phyloP scores from a whole-genome alignment of 176 grass and related monocot genomes.

The Triticum urartu region DNA sequence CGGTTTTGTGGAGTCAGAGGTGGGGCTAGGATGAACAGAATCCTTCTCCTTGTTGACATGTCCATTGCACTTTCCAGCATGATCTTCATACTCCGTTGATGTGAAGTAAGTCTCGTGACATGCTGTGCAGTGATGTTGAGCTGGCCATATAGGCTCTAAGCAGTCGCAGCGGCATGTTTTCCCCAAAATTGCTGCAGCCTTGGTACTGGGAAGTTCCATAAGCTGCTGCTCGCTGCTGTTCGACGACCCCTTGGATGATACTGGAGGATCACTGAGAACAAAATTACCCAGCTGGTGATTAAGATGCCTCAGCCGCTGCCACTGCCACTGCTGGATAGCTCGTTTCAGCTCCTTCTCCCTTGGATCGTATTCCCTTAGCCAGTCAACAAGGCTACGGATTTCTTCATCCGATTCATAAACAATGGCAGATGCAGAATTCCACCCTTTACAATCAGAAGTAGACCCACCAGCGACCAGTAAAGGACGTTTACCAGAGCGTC shows the following conservation, averaged over 20 bases:
- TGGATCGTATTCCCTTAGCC: conserved; percentile 72
- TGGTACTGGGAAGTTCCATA: conserved; percentile 50
- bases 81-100: conserved; percentile 58
- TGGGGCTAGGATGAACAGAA: background rate
- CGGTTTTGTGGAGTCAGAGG: no score
- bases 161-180: conserved; percentile 72
- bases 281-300: conserved; percentile 34
- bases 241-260: conserved; percentile 11
- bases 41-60: conserved; percentile 55
- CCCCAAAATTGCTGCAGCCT: conserved; percentile 66
- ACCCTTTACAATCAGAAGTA: conserved; percentile 51
- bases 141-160: conserved; percentile 82
- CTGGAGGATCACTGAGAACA: conserved; percentile 33
- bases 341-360: conserved; percentile 88
- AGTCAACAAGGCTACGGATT: conserved; percentile 63
- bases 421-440: conserved; percentile 49
- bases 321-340: conserved; percentile 54
- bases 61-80: conserved; percentile 64
- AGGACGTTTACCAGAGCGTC: conserved; percentile 74
- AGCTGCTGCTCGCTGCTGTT: conserved; percentile 21
- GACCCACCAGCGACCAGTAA: conserved; percentile 73
- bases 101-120: conserved; percentile 75
- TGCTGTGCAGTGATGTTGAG: conserved; percentile 64
- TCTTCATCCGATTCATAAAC: conserved; percentile 84
- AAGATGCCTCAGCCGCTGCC: conserved; percentile 26